These are phyloP conservation scores for sorghum (Sorghum bicolor) DNA, from an alignment of 176 grass and related monocot species.

Conservation along the genomic window Sorghum_bicolor_NCBIv3 NC_012873.2:64706501-64707000, in stretches of 20 bases:
- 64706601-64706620: not conserved
- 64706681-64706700: not conserved
- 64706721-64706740: not conserved
- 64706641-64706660: not conserved
- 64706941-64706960: not conserved
- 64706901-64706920: not conserved
- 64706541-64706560: not conserved
- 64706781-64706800: not conserved
- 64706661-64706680: not conserved
- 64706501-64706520: not conserved
- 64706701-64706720: not conserved
- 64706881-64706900: not conserved
- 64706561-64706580: not conserved
- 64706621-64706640: not conserved
- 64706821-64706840: not conserved
- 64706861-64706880: constrained; percentile 7
- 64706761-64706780: not conserved
- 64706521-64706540: not conserved
- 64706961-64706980: not conserved
- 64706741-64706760: not conserved
- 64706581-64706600: not conserved
- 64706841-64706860: not conserved
- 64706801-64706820: not conserved
- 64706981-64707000: not conserved
- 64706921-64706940: not conserved